Evolutionary conservation across 192 early-diverging fungal genomes (phyloP), one percentile per base, ranked within the genome.

Genomic region (Phycomyces blakesleeanus): DNA sequence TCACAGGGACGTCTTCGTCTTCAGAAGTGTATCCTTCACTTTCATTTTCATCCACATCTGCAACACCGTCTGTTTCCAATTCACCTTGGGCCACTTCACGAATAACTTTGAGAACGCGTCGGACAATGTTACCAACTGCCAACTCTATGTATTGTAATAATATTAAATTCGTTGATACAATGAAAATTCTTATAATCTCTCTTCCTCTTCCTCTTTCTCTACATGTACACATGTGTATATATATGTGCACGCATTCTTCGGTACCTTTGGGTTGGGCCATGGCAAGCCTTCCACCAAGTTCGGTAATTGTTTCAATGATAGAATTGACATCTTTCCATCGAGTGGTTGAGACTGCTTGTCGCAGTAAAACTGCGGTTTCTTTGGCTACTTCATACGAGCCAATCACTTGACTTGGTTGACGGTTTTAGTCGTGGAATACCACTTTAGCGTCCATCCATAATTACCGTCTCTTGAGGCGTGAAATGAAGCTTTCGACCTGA

Each of bases 61-160:
- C 37, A 14, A 61, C 24, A 27, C 38, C 42, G 52, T 61, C 24
- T 59, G 61, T 34, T 47, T 75, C 25, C 59, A 72, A 51, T 71
- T 71, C 22, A 64, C 69, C 49, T 68, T 78, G 9, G 60, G 63
- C 62, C 71, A 78, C 76, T 83, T 96, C 93, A 37, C 84, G 81
- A 64, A 97, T 93, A n/a, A 95, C 75, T 55, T 86, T 83, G 44
- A 96, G 68, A 6, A 96, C 85, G 39, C 93, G 82, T 60, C 90
- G 86, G 47, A 91, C 84, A 37, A 94, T 93, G 76, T 94, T 96
- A 15, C 86, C 87, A 0, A 93, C 87, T 3, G 91, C 85, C 37
- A 94, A 80, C 70, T 97, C 96, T 75, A 76, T 47, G 14, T 6
- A 41, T 6, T 41, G 29, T 14, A 55, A 14, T 24, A 5, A 8